These are phyloP conservation scores for Fraxinus anomala DNA, from an alignment of 257 asterid species.

Conservation along the genomic window DNA sequence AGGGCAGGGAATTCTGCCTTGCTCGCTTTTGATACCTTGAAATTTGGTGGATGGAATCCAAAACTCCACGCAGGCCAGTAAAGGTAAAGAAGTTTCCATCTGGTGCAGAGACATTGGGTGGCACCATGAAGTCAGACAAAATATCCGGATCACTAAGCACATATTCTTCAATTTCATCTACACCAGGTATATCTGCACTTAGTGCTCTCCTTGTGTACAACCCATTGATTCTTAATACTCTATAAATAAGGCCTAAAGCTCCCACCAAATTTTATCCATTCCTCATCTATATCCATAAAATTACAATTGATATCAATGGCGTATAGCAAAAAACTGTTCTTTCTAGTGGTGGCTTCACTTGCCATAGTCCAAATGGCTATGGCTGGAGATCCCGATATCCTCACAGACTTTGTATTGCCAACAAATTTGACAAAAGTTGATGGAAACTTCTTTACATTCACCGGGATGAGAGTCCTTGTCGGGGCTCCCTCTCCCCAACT, in stretches of 20 bases:
- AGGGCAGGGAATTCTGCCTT: not conserved
- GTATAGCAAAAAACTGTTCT: not conserved
- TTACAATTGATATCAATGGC: not conserved
- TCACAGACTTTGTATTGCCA: slow-evolving; percentile 45
- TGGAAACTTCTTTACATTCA: slow-evolving; percentile 54
- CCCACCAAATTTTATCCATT: not conserved
- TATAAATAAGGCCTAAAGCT: not conserved
- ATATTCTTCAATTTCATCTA: not conserved
- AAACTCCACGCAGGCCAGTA: not conserved
- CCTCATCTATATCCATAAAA: not conserved
- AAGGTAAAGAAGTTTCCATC: not conserved
- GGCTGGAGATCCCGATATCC: slow-evolving; percentile 60
- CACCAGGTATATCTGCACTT: not conserved
- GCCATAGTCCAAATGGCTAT: slow-evolving; percentile 17
- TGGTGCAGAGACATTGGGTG: not conserved
- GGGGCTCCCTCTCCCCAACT: slow-evolving; percentile 37
- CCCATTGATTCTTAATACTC: not conserved
- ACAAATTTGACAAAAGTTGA: slow-evolving; percentile 23
- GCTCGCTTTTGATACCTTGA: not conserved
- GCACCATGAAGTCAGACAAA: not conserved
- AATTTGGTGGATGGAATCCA: not conserved
- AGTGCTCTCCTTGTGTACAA: not conserved
- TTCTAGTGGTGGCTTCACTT: slow-evolving; percentile 17
- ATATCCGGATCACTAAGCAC: not conserved
- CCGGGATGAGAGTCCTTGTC: slow-evolving; percentile 40